Base-by-base conservation (phyloP, 176 grass and related monocot genomes). In the Stipa capillata region DNA sequence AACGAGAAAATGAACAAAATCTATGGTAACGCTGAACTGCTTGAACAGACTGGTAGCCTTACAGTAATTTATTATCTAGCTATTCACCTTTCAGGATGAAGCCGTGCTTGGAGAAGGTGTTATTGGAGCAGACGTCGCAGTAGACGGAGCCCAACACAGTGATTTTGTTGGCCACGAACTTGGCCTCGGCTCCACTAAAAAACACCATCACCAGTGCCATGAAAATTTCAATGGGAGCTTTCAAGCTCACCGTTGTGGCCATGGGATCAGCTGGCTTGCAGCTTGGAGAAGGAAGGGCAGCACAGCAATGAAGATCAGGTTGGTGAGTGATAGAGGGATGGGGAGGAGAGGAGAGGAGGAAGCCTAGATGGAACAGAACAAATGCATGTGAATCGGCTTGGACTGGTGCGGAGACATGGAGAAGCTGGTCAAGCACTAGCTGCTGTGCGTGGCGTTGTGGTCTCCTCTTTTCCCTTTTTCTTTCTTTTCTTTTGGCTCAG, bases 71-170 rank as follows among this genome's bases (percentile, higher is more conserved):
- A n/a, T n/a, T n/a, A n/a, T n/a, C n/a, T n/a, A 57, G n/a, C 16
- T 57, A 51, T 29, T 87, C 59, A 93, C 97, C 97, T 95, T 91
- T 91, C n/a, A 99, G 69, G 84, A 99, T 95, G 84, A 93, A 99
- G 82, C 92, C 93, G 50, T 91, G 86, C 74, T 91, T 93, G 86
- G 97, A 99, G 88, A 99, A 99, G 45, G 88, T 91, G 72, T 99
- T 95, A 78, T 91, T 89, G 69, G 90, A 86, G 90, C 97, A 99
- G 73, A 86, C 84, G 37, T 99, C 97, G 43, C 97, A 99, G 79
- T 93, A 99, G 25, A 99, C 97, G 20, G 92, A 89, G n/a, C 97
- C 97, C 15, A 95, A 85, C 16, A 99, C 97, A 40, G 92, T 99
- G 70, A 99, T 91, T 69, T 96, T 95, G 36, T 65, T 87, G 79